These are phyloP conservation scores for Flaveria floridana DNA, from an alignment of 140 eudicot species.

Conservation along the genomic window DNA sequence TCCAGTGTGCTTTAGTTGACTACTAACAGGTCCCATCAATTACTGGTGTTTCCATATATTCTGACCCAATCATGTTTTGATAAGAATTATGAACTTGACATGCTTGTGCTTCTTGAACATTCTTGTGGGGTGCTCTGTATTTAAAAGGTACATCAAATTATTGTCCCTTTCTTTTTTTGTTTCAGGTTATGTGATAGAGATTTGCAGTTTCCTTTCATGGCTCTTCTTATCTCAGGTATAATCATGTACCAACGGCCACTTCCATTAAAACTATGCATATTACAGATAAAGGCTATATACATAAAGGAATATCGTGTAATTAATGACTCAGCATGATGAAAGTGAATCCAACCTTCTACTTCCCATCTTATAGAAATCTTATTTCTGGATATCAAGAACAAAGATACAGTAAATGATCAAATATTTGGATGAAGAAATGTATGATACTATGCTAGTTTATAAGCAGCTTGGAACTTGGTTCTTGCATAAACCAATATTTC, in stretches of 20 bases:
- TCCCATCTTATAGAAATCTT: background rate
- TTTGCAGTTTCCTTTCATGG: constrained; percentile 87
- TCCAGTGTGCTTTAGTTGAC: constrained; percentile 7
- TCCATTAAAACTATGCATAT: constrained; percentile 13
- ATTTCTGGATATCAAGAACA: background rate
- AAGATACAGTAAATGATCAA: constrained; percentile 3
- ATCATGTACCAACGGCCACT: constrained; percentile 17
- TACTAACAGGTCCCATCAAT: constrained; percentile 33
- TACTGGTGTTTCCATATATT: constrained; percentile 26
- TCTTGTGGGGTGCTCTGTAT: constrained; percentile 16
- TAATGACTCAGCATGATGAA: background rate
- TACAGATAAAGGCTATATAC: background rate
- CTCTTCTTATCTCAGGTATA: constrained; percentile 87
- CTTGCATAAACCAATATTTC: constrained; percentile 17
- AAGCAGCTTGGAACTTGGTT: constrained; percentile 14
- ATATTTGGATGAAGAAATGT: constrained; percentile 8
- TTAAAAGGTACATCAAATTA: constrained; percentile 19
- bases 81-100: constrained; percentile 30
- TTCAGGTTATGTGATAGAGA: constrained; percentile 63
- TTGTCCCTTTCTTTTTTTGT: constrained; percentile 5
- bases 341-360: background rate
- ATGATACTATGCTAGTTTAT: constrained; percentile 16
- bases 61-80: constrained; percentile 15
- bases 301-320: background rate
- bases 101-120: constrained; percentile 38